Base-by-base conservation (phyloP, 192 early-diverging fungal species). In the Neocallimastix lanati region DNA sequence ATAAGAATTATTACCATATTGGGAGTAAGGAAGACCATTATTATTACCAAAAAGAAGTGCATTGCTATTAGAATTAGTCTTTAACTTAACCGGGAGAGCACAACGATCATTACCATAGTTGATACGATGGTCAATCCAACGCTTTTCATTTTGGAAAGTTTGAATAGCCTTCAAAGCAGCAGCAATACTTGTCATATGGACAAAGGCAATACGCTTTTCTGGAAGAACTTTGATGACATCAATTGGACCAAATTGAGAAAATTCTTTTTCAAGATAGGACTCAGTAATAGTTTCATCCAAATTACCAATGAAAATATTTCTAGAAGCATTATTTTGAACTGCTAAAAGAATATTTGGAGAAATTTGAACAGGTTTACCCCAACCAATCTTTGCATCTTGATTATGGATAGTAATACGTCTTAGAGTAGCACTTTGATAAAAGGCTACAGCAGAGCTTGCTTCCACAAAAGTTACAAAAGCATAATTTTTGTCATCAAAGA, bases 81-180 rank as follows among this genome's bases (percentile, higher is more conserved):
- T 67, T 67, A 67, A 67, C 50, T 67, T 67, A 1, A 67, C 50
- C 0, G 50, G 50, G 11, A 67, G 50, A 13, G 90, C 88, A 80
- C 94, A 96, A 30, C 94, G 86, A 86, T 96, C 95, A 83, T 92
- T 94, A 76, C 95, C 95, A 85, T 92, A 96, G 78, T 91, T 87
- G 37, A 96, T 83, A 29, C 92, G 85, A 29, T 88, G 84, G 58
- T 83, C 84, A 16, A 81, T 67, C 88, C 92, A 95, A 29, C 83
- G 80, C 0, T 86, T 78, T 28, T 92, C 89, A 13, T 81, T 83
- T 18, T 89, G 87, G 78, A 96, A 80, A 1, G 81, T 83, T 27
- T 84, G 82, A 18, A 95, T 92, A 40, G 91, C 93, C 79, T 90
- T 91, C 79, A 95, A 86, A 29, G 95, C 95, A 76, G 83, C 87